A percentile compares a stretch with the other conserved stretches of the same genome.
phyloP scores from a whole-genome alignment of 345 rosid genomes.

The Salix udensis region DNA sequence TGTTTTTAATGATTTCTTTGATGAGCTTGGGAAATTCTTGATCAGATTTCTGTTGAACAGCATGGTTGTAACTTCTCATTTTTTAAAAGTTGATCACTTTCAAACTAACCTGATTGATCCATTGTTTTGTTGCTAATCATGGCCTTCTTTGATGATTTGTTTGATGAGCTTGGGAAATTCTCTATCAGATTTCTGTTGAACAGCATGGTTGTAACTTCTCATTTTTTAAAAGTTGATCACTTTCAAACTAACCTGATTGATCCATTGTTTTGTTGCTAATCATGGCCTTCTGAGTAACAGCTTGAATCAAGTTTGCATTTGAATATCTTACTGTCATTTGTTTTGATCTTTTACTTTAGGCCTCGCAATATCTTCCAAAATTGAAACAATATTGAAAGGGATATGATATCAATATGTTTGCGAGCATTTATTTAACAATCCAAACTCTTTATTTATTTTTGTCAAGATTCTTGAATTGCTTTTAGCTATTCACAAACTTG shows the following conservation, averaged over 20 bases:
- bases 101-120: background rate
- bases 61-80: background rate
- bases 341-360: background rate
- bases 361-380: background rate
- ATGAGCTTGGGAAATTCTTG: background rate
- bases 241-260: background rate
- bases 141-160: no score
- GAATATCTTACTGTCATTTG: background rate
- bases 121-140: background rate
- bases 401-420: background rate
- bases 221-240: background rate
- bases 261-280: background rate
- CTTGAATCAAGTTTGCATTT: background rate
- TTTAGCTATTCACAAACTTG: background rate
- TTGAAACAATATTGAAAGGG: background rate
- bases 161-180: no score
- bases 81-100: background rate
- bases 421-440: background rate
- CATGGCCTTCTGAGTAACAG: background rate
- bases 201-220: background rate
- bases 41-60: constrained; percentile 1
- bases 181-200: constrained; percentile 1
- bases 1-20: background rate
- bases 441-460: background rate
- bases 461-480: background rate